Percentiles rank a stretch among this genome's conserved stretches.
Conservation (phyloP, 78 protist species). For the Dictyostelium firmibasis region DNA sequence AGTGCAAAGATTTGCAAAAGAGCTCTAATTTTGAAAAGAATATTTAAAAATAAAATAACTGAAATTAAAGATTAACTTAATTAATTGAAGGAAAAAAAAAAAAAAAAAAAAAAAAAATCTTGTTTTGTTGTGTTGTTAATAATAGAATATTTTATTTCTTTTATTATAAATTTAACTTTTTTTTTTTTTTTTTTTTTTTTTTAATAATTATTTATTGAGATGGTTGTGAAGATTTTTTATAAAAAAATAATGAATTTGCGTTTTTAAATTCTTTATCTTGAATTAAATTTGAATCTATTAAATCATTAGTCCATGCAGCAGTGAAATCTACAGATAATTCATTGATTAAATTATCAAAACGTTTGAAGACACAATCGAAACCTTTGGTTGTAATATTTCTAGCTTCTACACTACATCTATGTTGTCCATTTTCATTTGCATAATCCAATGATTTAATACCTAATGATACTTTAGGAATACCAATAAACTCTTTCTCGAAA, state of each 20-base stretch:
- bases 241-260: neutral
- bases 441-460: neutral
- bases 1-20: neutral
- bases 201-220: neutral
- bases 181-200: too few species aligned
- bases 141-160: too few species aligned
- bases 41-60: too few species aligned
- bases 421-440: neutral
- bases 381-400: neutral
- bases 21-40: too few species aligned
- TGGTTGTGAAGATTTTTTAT: neutral
- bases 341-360: neutral
- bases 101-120: too few species aligned
- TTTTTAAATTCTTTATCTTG: constrained; percentile 3
- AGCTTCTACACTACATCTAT: neutral
- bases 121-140: too few species aligned
- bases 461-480: neutral
- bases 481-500: neutral
- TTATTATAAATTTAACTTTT: too few species aligned
- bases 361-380: neutral
- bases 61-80: too few species aligned
- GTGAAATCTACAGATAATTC: neutral
- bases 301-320: neutral
- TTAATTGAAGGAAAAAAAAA: too few species aligned
- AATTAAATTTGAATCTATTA: neutral